These are phyloP conservation scores for Pezicula rhizophila DNA, from an alignment of 2,329 filamentous ascomycete species.

Conservation along the genomic window DNA sequence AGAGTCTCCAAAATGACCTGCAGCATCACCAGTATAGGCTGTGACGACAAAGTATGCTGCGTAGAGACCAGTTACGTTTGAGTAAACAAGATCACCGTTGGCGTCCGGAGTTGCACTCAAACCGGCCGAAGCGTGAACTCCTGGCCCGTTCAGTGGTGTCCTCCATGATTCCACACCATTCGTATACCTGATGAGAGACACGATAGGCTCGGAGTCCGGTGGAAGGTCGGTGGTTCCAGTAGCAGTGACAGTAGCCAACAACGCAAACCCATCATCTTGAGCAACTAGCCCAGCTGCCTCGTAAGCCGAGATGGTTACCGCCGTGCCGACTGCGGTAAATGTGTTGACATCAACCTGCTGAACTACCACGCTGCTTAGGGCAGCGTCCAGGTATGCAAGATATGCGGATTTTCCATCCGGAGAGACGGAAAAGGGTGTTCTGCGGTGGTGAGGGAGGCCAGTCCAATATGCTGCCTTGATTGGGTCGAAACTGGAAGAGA, in stretches of 20 bases:
- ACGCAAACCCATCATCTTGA: conserved; percentile 57
- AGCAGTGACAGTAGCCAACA: conserved; percentile 47
- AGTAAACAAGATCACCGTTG: conserved; percentile 58
- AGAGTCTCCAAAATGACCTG: conserved; percentile 53
- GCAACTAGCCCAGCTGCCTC: conserved; percentile 57
- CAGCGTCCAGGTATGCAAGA: conserved; percentile 53
- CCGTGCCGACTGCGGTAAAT: conserved; percentile 45
- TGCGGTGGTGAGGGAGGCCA: conserved; percentile 51
- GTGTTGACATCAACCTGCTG: conserved; percentile 49
- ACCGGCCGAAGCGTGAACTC: conserved; percentile 35
- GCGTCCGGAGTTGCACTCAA: conserved; percentile 49
- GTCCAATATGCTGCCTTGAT: conserved; percentile 58
- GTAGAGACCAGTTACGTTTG: conserved; percentile 47
- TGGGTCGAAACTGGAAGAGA: conserved; percentile 48
- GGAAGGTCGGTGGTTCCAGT: conserved; percentile 44
- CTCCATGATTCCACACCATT: conserved; percentile 50
- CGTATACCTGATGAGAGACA: conserved; percentile 54
- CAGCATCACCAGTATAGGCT: conserved; percentile 44
- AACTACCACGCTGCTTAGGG: conserved; percentile 48
- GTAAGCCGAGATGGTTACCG: conserved; percentile 46
- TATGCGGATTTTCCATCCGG: conserved; percentile 53
- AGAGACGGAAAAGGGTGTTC: conserved; percentile 57
- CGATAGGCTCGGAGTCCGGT: conserved; percentile 41
- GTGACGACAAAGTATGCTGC: conserved; percentile 59
- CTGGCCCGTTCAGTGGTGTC: conserved; percentile 52